Conservation (phyloP, 164 flowering plant genomes). For the Vitis vinifera region ASM3070453v1 NC_081820.1:24099001-24099500, state of each 20-base stretch:
- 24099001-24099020: slow-evolving; percentile 93
- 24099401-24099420: slow-evolving; percentile 95
- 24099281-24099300: slow-evolving; percentile 85
- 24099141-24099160: no score
- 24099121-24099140: background rate
- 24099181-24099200: background rate
- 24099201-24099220: background rate
- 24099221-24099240: background rate
- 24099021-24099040: slow-evolving; percentile 93
- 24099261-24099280: slow-evolving; percentile 99
- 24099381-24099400: slow-evolving; percentile 96
- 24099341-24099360: slow-evolving; percentile 84
- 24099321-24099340: slow-evolving; percentile 89
- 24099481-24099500: no score
- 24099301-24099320: slow-evolving; percentile 79
- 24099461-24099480: background rate
- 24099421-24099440: slow-evolving; percentile 64
- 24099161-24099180: no score
- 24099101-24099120: background rate
- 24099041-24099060: slow-evolving; percentile 79
- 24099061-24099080: slow-evolving; percentile 92
- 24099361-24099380: slow-evolving; percentile 98
- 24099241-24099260: slow-evolving; percentile 50
- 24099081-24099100: slow-evolving; percentile 73
- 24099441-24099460: background rate